Base-by-base conservation (phyloP, 345 rosid genomes). In the Eucalyptus microcorys region DNA sequence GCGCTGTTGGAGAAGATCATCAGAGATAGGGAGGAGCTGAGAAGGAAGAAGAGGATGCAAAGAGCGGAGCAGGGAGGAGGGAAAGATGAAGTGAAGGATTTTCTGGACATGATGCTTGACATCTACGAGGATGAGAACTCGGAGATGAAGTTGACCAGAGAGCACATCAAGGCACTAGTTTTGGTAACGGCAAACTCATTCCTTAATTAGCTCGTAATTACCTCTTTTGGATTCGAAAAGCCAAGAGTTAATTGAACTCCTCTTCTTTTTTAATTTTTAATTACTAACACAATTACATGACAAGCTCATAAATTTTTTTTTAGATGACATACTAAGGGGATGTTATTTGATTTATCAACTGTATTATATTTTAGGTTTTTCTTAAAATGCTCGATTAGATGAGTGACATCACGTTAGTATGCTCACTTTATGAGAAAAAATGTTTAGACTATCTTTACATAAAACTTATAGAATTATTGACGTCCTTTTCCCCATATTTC, bases 41-140 rank as follows among this genome's bases (percentile, higher is more conserved):
- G 94, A 53, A 88, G 83, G 88, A 85, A 34, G 3, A 86, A 24
- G 37, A 87, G 12, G 49, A 8, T 8, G 17, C 83, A 19, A 76
- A 81, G 66, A 47, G 61, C 17, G 37, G 85, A 7, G 13, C 64
- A 50, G 30, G 84, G 37, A 21, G 86, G 34, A 15, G 43, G 17
- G 37, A 90, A 87, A 4, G 90, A 90, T 8, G 86, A 92, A 57
- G 90, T 89, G 17, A 89, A 49, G n/a, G 94, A 94, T 89, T 92
- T 94, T 52, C 91, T 92, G 64, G 94, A 93, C 24, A 87, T 91
- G 55, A 42, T 93, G 90, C 90, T 93, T n/a, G 93, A 93, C 81
- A 87, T 71, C 30, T 42, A 85, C 86, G 93, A 94, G 49, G 91
- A 92, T 85, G 89, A 90, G 21, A 71, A 76, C 13, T 85, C 91